Percentiles rank a stretch among this genome's conserved stretches.
Conservation (phyloP, 1,139 yeast species). For the Magnusiomyces tetraspermus region DNA sequence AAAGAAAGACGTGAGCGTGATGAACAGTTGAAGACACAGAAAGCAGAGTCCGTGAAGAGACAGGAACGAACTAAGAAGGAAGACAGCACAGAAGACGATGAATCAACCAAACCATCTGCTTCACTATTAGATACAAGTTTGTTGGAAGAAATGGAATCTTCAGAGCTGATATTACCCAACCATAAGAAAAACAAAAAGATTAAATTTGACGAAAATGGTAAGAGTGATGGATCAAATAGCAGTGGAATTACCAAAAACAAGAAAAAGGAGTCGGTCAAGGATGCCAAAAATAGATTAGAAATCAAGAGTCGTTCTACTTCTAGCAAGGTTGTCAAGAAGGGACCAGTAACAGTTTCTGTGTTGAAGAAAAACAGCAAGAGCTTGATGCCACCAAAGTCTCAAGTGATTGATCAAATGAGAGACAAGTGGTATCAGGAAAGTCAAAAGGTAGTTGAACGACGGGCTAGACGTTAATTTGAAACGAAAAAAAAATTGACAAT, state of each 20-base stretch:
- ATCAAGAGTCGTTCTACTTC: neutral
- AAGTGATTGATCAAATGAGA: neutral
- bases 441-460: constrained; percentile 2
- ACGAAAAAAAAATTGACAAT: too few relatives aligned
- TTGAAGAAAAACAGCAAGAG: constrained; percentile 3
- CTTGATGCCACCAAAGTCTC: constrained; percentile 6
- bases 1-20: constrained; percentile 1
- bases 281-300: neutral
- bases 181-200: neutral
- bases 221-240: neutral
- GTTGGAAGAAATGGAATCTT: neutral
- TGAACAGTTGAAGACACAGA: constrained; percentile 1
- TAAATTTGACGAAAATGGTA: neutral
- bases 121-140: neutral
- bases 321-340: constrained; percentile 4
- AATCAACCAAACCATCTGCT: neutral
- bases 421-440: constrained; percentile 4
- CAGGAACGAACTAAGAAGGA: neutral
- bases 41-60: neutral
- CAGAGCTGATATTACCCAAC: neutral
- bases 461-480: neutral
- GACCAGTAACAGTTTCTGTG: constrained; percentile 3
- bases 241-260: neutral
- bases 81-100: neutral
- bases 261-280: constrained; percentile 1